Percentiles rank a stretch among this genome's conserved stretches.
Evolutionary conservation across 441 rosid species (phyloP).

Genomic region (Isatis lusitanica): DNA sequence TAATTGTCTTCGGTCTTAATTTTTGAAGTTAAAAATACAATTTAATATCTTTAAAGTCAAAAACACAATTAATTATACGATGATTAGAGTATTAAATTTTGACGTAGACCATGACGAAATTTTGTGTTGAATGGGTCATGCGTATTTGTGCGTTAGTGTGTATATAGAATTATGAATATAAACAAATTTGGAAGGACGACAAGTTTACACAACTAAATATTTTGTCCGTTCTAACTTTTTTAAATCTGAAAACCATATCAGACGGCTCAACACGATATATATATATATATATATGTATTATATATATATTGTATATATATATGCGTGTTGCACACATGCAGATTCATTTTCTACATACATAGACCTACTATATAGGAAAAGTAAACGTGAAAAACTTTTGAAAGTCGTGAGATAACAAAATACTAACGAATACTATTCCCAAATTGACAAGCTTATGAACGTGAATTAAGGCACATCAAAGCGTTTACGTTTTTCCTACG

Average conservation of each 20-base stretch:
- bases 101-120: constrained; percentile 32
- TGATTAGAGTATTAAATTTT: neutral
- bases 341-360: neutral
- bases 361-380: neutral
- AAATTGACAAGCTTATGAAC: too few relatives aligned
- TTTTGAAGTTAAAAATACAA: neutral
- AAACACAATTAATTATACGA: neutral
- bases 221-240: constrained; percentile 14
- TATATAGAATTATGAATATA: neutral
- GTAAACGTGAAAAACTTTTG: neutral
- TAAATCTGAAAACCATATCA: constrained; percentile 20
- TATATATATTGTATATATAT: too few relatives aligned
- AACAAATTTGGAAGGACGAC: constrained; percentile 1
- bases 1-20: neutral
- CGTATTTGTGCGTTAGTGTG: neutral
- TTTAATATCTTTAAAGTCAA: neutral
- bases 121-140: constrained; percentile 33
- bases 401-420: neutral
- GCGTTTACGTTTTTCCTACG: neutral
- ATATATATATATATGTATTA: neutral
- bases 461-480: too few relatives aligned
- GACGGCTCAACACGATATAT: constrained; percentile 15
- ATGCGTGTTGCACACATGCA: neutral
- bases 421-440: neutral
- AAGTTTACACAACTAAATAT: neutral